Base-by-base conservation (phyloP, 2,329 filamentous ascomycete species). In the Alternaria sp. region DNA sequence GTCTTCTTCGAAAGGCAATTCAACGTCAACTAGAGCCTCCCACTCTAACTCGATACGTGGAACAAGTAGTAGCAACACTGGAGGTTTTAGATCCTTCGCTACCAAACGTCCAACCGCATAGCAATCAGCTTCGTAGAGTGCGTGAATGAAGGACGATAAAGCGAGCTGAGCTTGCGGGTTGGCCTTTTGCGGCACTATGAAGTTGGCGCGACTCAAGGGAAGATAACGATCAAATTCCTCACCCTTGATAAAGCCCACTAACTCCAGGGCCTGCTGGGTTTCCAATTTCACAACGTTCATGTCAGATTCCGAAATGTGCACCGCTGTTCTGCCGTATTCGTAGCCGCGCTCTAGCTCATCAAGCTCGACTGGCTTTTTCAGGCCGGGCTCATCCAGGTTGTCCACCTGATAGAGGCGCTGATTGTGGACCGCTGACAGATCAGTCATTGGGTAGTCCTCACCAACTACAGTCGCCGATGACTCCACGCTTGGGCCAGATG, bases 271-370 rank as follows among this genome's bases (percentile, higher is more conserved):
- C 59, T 91, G 89, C 9, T 81, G 79, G 0, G 93, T 95, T 70
- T 96, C 90, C 34, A 97, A 84, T 65, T 91, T 93, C n/a, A 93
- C 96, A 58, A 97, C 88, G 67, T 94, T 93, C 75, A 90, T 86
- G 70, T 99, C 94, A 0, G 91, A 91, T 68, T 94, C 89, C 66
- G 88, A 92, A 67, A 99, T 97, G 67, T 91, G 89, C 1, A 99
- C 94, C 3, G 92, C 93, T 0, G 94, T 97, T 57, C 93, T 87
- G 46, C 95, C 95, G 75, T 99, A 99, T 72, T 93, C 89, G 72
- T 94, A 99, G 0, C 95, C 95, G 76, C 93, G 96, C n/a, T 92
- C 92, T 38, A 99, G 84, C 16, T 92, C 87, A 14, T 96, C 93
- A 59, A 88, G 88, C 28, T 91, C 88, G 26, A 99, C 89, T 54